Conservation (phyloP, 1,284 basidiomycete genomes). For the Irpex lacteus region DNA sequence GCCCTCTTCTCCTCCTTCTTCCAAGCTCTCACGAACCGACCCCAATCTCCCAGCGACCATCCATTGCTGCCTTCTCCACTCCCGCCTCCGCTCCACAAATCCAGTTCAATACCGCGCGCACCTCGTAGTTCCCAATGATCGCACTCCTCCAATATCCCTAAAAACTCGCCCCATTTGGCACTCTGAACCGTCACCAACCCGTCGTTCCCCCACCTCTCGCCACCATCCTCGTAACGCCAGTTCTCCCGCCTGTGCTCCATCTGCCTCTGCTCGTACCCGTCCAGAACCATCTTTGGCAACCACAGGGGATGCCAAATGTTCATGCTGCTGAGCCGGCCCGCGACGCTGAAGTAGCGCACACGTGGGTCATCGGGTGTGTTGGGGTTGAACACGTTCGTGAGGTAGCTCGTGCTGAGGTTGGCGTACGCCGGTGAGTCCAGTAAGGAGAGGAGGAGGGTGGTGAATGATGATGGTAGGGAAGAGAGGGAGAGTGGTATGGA, state of each 20-base stretch:
- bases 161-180: conserved; percentile 91
- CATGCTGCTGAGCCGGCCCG: conserved; percentile 73
- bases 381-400: conserved; percentile 90
- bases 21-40: conserved; percentile 56
- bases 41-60: conserved; percentile 63
- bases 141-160: conserved; percentile 86
- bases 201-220: conserved; percentile 85
- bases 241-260: conserved; percentile 34
- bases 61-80: conserved; percentile 20
- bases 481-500: conserved; percentile 42
- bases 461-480: conserved; percentile 77
- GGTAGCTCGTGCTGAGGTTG: conserved; percentile 87
- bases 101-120: conserved; percentile 58
- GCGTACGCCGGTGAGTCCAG: conserved; percentile 97
- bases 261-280: conserved; percentile 67
- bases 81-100: conserved; percentile 2
- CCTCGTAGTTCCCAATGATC: conserved; percentile 99
- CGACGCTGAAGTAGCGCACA: conserved; percentile 92
- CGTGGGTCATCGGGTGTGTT: conserved; percentile 79
- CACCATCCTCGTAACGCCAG: conserved; percentile 17
- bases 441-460: conserved; percentile 85
- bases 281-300: conserved; percentile 93
- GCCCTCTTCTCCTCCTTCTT: conserved; percentile 47
- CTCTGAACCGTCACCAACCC: conserved; percentile 89
- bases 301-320: conserved; percentile 93